A percentile compares a stretch with the other conserved stretches of the same genome.
Evolutionary conservation across 768 basidiomycete genomes (phyloP).

Genomic region (Pleurotus citrinopileatus): DNA sequence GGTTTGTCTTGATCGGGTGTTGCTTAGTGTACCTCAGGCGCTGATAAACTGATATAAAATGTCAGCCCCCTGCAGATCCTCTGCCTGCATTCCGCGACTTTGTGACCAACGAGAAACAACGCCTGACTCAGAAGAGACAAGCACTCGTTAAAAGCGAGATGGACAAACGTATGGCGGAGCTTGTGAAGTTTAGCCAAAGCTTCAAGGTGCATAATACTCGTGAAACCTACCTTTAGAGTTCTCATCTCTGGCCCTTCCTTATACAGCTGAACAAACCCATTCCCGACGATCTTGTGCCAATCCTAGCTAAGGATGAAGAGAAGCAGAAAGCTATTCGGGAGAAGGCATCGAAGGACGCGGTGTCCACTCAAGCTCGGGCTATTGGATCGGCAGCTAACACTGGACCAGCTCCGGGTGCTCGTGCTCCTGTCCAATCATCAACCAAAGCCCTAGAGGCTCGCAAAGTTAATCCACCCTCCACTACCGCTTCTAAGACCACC

Average conservation of each 20-base stretch:
- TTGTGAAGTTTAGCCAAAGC: constrained; percentile 87
- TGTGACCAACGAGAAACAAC: constrained; percentile 87
- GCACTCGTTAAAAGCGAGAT: constrained; percentile 88
- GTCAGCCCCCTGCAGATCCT: constrained; percentile 68
- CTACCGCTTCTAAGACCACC: constrained; percentile 22
- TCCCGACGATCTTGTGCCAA: constrained; percentile 89
- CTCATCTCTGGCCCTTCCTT: constrained; percentile 3
- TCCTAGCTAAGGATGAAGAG: constrained; percentile 90
- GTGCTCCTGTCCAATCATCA: constrained; percentile 11
- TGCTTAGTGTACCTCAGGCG: constrained; percentile 9
- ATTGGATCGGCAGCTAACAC: constrained; percentile 62
- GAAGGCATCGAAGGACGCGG: constrained; percentile 68
- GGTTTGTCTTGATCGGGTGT: constrained; percentile 32
- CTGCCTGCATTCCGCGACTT: constrained; percentile 89
- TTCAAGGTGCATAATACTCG: constrained; percentile 72
- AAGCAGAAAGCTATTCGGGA: constrained; percentile 83
- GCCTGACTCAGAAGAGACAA: constrained; percentile 87
- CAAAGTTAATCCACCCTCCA: constrained; percentile 18
- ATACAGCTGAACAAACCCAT: constrained; percentile 88
- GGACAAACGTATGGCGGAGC: constrained; percentile 91
- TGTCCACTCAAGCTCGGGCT: constrained; percentile 61
- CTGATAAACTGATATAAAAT: constrained; percentile 9
- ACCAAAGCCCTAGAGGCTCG: constrained; percentile 10
- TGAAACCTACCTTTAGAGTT: neutral
- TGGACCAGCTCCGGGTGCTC: constrained; percentile 28